phyloP scores from a whole-genome alignment of 2,329 filamentous ascomycete genomes.

The Aspergillus fijiensis region DNA sequence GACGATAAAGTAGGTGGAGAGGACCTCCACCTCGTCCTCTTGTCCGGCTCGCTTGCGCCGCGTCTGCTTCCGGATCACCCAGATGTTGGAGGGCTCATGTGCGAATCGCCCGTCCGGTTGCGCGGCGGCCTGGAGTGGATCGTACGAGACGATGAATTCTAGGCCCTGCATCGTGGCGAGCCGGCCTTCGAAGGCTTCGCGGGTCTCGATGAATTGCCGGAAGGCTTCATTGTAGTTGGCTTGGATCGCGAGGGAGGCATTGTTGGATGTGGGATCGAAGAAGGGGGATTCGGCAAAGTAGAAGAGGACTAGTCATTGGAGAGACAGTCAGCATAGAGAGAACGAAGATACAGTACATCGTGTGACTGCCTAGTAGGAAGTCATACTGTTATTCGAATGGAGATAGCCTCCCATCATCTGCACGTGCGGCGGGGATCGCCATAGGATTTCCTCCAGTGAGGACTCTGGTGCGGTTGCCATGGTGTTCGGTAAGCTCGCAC shows the following conservation, averaged over 20 bases:
- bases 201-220: constrained; percentile 53
- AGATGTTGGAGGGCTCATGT: constrained; percentile 53
- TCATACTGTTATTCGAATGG: constrained; percentile 47
- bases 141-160: constrained; percentile 60
- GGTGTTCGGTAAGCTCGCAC: not conserved
- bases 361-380: not conserved
- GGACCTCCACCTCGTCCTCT: constrained; percentile 52
- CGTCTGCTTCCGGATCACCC: constrained; percentile 61
- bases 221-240: constrained; percentile 50
- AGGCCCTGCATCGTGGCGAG: constrained; percentile 56
- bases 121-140: constrained; percentile 52
- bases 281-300: constrained; percentile 65
- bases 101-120: constrained; percentile 42
- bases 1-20: constrained; percentile 62
- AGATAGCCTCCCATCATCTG: constrained; percentile 48
- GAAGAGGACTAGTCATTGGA: constrained; percentile 50
- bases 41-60: constrained; percentile 45
- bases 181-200: constrained; percentile 56
- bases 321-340: constrained; percentile 1
- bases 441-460: constrained; percentile 46
- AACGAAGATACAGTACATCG: not conserved
- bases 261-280: constrained; percentile 62
- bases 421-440: constrained; percentile 47
- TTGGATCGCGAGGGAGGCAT: constrained; percentile 56
- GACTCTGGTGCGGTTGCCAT: constrained; percentile 39